Conservation (phyloP, 2,329 filamentous ascomycete genomes). For the Chaetothyriales sp. region DNA sequence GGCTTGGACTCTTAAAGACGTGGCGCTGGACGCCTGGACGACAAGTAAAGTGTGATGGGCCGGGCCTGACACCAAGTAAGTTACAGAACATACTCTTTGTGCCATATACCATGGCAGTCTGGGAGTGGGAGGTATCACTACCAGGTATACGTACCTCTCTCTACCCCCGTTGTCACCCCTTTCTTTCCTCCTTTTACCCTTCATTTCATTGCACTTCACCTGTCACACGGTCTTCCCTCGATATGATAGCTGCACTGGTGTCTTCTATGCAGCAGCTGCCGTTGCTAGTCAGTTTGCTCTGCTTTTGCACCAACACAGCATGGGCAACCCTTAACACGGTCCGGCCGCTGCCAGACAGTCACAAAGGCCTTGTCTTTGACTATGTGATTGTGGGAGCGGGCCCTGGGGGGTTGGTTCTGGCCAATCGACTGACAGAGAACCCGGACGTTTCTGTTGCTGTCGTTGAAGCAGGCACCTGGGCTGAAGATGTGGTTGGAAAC, state of each 20-base stretch:
- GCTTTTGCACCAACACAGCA: neutral
- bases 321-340: neutral
- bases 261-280: neutral
- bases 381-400: conserved; percentile 7
- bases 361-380: neutral
- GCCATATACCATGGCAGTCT: no score
- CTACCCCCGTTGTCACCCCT: no score
- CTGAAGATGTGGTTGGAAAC: conserved; percentile 20
- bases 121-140: neutral
- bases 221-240: neutral
- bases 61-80: no score
- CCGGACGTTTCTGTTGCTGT: conserved; percentile 15
- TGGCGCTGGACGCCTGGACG: no score
- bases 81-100: no score
- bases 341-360: neutral
- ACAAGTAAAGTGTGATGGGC: no score
- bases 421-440: conserved; percentile 9
- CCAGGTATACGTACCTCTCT: neutral
- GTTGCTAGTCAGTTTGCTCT: neutral
- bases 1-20: no score
- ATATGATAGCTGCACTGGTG: neutral
- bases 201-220: neutral
- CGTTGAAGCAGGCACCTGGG: conserved; percentile 21
- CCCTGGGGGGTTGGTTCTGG: conserved; percentile 3
- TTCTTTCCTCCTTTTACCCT: no score